Percentiles rank a stretch among this genome's conserved stretches.
These are phyloP conservation scores for Sarocladium brachiariae DNA, from an alignment of 2,329 filamentous ascomycete genomes.

Conservation along the genomic window DNA sequence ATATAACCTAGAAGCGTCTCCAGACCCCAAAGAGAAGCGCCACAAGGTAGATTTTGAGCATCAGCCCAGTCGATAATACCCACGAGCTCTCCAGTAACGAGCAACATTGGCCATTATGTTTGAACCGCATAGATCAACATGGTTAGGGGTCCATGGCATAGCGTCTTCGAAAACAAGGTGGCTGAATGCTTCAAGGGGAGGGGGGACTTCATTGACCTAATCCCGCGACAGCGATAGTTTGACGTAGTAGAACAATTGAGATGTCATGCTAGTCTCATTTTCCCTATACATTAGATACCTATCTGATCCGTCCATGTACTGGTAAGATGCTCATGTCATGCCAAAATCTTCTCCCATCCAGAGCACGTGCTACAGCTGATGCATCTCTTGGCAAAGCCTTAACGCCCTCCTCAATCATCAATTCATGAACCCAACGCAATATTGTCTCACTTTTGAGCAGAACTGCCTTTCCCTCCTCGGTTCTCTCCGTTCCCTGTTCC, in stretches of 20 bases:
- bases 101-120: too few species aligned
- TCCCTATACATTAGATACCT: not conserved
- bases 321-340: constrained; percentile 2
- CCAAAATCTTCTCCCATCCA: constrained; percentile 3
- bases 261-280: not conserved
- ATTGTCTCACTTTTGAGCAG: not conserved
- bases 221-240: not conserved
- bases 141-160: too few species aligned
- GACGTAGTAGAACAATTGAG: not conserved
- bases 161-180: too few species aligned
- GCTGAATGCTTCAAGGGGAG: too few species aligned
- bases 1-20: too few species aligned
- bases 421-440: constrained; percentile 1
- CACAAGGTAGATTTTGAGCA: too few species aligned
- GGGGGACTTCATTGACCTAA: not conserved
- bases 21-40: too few species aligned
- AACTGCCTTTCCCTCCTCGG: not conserved
- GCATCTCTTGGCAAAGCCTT: constrained; percentile 2
- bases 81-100: too few species aligned
- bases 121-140: too few species aligned
- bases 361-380: constrained; percentile 1
- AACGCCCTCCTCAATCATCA: constrained; percentile 1
- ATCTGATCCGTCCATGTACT: constrained; percentile 4
- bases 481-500: constrained; percentile 2
- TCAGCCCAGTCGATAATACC: too few species aligned